phyloP scores from a whole-genome alignment of 495 filamentous ascomycete genomes.

The Trichoderma orchidacearum region DNA sequence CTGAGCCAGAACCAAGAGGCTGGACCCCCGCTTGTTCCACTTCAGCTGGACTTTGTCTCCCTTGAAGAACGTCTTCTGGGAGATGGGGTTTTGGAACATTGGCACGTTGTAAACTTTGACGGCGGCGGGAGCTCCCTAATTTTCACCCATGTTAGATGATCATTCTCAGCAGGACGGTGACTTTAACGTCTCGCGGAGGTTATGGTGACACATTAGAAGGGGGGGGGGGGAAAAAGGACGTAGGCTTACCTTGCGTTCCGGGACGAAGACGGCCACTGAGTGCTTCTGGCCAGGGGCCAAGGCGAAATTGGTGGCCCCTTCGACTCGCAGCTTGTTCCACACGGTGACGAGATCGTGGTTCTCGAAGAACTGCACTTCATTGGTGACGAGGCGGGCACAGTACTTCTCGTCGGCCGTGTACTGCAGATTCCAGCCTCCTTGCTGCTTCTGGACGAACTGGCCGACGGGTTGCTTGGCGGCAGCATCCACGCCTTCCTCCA shows the following conservation, averaged over 20 bases:
- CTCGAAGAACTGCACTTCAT: constrained; percentile 94
- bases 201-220: too few species aligned
- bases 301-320: constrained; percentile 84
- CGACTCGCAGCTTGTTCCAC: constrained; percentile 88
- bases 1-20: constrained; percentile 87
- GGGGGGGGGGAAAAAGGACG: too few species aligned
- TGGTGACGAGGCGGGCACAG: constrained; percentile 87
- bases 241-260: constrained; percentile 74
- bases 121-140: constrained; percentile 71
- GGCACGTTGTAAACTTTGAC: constrained; percentile 94
- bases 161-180: background rate
- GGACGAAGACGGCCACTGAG: constrained; percentile 84
- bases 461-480: constrained; percentile 63
- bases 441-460: constrained; percentile 84
- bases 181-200: too few species aligned
- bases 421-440: constrained; percentile 94
- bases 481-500: constrained; percentile 39
- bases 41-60: constrained; percentile 96
- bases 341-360: constrained; percentile 70
- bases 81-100: constrained; percentile 62
- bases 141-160: constrained; percentile 5
- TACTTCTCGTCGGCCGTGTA: constrained; percentile 86
- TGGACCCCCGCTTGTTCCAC: constrained; percentile 87
- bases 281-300: constrained; percentile 77
- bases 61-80: constrained; percentile 98